Evolutionary conservation across 306 rosid genomes (phyloP).

Genomic region (Trichosanthes truncata): DNA sequence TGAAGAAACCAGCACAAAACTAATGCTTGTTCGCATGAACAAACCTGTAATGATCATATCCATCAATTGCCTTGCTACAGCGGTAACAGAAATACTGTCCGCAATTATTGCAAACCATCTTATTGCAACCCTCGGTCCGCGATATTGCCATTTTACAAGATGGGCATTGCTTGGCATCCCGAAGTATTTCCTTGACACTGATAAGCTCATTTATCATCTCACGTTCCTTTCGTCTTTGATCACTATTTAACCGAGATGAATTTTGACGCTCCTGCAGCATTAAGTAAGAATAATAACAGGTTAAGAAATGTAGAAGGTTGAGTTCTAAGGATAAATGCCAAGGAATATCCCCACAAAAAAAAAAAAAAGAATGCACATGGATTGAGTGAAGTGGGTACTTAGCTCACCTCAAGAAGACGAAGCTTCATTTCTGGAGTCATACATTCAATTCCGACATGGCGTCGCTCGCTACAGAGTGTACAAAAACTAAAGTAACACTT

Average conservation of each 20-base stretch:
- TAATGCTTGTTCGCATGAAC: constrained; percentile 1
- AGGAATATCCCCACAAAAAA: neutral
- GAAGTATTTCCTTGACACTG: constrained; percentile 56
- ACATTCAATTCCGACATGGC: constrained; percentile 76
- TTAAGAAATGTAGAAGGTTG: neutral
- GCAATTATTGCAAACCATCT: constrained; percentile 79
- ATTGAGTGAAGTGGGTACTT: neutral
- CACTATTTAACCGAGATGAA: constrained; percentile 39
- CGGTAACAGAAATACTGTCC: constrained; percentile 73
- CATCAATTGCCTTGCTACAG: constrained; percentile 58
- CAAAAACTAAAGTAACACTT: constrained; percentile 80
- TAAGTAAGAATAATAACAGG: constrained; percentile 2
- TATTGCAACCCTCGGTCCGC: constrained; percentile 77
- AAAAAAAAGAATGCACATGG: neutral
- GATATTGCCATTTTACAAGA: constrained; percentile 80
- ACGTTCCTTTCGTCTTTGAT: constrained; percentile 49
- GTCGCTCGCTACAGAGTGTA: constrained; percentile 71
- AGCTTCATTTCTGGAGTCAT: constrained; percentile 68
- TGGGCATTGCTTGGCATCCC: constrained; percentile 79
- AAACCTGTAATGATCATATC: constrained; percentile 77
- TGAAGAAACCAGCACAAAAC: constrained; percentile 1
- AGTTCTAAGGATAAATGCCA: neutral
- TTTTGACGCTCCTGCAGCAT: constrained; percentile 69
- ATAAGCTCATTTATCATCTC: constrained; percentile 74
- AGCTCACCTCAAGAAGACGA: constrained; percentile 48